Evolutionary conservation across 345 rosid species (phyloP).

Genomic region (Eucalyptus marginata): DNA sequence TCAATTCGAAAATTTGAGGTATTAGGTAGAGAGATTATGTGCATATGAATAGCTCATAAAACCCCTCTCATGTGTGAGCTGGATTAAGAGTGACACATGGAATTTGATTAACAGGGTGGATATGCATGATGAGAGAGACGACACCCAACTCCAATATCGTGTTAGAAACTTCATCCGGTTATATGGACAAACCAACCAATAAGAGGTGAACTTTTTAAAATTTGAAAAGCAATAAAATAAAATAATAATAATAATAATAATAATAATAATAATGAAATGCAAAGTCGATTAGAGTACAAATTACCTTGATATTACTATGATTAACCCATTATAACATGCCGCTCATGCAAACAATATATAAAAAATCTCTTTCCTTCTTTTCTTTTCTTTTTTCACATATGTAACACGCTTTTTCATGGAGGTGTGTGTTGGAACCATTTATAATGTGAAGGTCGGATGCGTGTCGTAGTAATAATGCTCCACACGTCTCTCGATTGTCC

Average conservation of each 20-base stretch:
- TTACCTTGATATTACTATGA: not conserved
- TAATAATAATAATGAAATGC: not conserved
- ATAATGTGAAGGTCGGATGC: not conserved
- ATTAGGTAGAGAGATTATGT: not conserved
- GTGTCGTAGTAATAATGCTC: not conserved
- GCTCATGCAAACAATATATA: not conserved
- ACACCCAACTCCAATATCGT: rapidly evolving
- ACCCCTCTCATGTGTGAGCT: not conserved
- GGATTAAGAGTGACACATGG: not conserved
- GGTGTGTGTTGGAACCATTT: not conserved
- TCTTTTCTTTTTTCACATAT: not conserved
- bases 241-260: not conserved
- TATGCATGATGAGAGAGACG: not conserved
- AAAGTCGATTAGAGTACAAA: not conserved
- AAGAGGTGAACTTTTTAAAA: not conserved
- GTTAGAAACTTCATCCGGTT: not conserved
- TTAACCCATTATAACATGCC: not conserved
- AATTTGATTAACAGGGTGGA: not conserved
- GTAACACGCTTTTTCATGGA: not conserved
- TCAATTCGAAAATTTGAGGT: not conserved
- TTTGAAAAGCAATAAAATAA: not conserved
- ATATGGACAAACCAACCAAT: not conserved
- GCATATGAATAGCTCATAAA: not conserved
- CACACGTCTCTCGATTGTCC: not conserved
- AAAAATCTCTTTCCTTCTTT: not conserved